Base-by-base conservation (phyloP, 257 asterid species). In the Oldenlandia corymbosa region DNA sequence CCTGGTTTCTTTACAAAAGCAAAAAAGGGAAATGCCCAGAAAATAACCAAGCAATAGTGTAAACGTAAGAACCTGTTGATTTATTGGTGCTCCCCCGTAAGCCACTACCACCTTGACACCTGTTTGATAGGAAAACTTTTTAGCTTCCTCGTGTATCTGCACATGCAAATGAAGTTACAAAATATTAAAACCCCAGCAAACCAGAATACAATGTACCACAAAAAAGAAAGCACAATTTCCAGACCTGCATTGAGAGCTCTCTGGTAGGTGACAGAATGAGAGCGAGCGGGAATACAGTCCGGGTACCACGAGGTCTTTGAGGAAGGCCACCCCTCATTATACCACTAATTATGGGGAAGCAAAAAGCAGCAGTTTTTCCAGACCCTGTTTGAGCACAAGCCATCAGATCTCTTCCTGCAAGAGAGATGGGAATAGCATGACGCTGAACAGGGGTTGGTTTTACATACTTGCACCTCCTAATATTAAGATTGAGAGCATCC, bases 361-460 rank as follows among this genome's bases (percentile, higher is more conserved):
- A 88, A 78, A 88, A 88, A 2, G 96, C 96, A 18, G 95, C 96
- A 1, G 96, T 88, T 85, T 88, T 88, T 21, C 96, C 96, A 7
- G 95, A 88, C 16, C 96, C 96, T 4, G 96, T 88, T 79, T 88
- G 96, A 61, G 96, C 96, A 73, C 96, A 88, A 48, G 96, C 96
- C 96, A 88, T 88, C 76, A 88, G 63, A 76, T 88, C 96, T 55
- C 96, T 73, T 54, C 95, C 92, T 8, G 84, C 95, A 39, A 85
- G 76, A 18, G 95, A 83, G 65, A 89, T 86, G 11, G 96, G 96
- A 52, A 89, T 89, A 10, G 96, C 79, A 54, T 86, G 75, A 17
- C 95, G 84, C 80, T 89, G 97, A 41, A 89, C 90, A 64, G 97
- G 97, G 34, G 97, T 89, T 31, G 95, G 95, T 64, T 80, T 89